Base-by-base conservation (phyloP, 768 basidiomycete genomes). In the Trametes villosa region DNA sequence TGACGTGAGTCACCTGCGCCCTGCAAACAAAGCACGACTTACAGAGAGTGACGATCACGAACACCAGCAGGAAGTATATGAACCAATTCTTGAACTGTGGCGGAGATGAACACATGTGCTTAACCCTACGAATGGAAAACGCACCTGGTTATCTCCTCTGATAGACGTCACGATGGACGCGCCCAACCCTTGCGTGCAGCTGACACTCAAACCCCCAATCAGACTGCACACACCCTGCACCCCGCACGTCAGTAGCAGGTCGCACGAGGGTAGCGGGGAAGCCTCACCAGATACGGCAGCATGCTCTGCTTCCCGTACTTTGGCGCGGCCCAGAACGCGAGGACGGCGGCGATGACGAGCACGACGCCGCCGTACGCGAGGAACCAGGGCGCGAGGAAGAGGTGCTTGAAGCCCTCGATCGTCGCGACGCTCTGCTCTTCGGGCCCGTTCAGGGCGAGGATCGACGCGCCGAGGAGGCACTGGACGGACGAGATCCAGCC, bases 401-500 rank as follows among this genome's bases (percentile, higher is more conserved):
- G 80, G 22, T 81, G 74, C 72, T 92, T 78, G 70, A 97, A 96
- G 22, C 79, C 76, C 11, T 65, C 71, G 63, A 92, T 92, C 59
- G 87, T 75, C 33, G 86, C 83, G 33, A 91, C 83, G 11, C 88
- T 81, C 54, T 78, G 77, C 71, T 91, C 90, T 64, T 84, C 75
- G 9, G 91, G 91, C 6, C 86, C 92, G 67, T 96, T 97, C 52
- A 96, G 80, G 24, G 92, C 92, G 57, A 96, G 91, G 64, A 95
- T 91, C 57, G 87, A 82, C 29, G 91, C 89, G 40, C 92, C 92
- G 59, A 93, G 79, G 66, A 97, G 92, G 76, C 92, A 95, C 31
- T 96, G 83, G 20, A 79, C 81, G 72, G 93, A 96, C 20, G 94
- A 94, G 65, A 96, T 81, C 94, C 94, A 96, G 56, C 96, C 96